phyloP scores from a whole-genome alignment of 202 grass and related monocot genomes.

The Elaeis oleifera region DNA sequence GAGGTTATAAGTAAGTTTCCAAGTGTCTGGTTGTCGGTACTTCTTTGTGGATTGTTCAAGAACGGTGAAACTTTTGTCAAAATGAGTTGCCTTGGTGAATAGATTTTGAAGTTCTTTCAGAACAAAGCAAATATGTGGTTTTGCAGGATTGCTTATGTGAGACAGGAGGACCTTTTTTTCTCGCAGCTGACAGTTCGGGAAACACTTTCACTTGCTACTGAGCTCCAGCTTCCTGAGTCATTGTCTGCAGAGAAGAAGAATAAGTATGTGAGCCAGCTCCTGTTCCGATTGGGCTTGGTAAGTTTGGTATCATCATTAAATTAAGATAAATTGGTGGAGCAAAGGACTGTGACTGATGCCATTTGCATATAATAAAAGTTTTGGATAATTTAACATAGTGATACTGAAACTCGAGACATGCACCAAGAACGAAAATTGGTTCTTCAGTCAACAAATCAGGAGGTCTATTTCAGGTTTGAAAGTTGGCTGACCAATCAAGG shows the following conservation, averaged over 20 bases:
- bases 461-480: no score
- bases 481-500: no score
- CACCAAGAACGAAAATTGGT: no score
- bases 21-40: no score
- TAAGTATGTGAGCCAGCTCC: conserved; percentile 54
- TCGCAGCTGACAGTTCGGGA: conserved; percentile 77
- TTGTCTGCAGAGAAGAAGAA: conserved; percentile 52
- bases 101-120: no score
- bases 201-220: conserved; percentile 70
- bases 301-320: conserved; percentile 17
- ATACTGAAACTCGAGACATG: no score
- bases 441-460: no score
- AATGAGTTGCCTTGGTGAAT: no score
- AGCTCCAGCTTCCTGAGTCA: conserved; percentile 67
- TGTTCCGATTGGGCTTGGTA: conserved; percentile 82
- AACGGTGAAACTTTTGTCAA: background rate
- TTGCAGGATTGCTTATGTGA: conserved; percentile 66
- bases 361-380: no score
- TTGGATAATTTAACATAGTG: no score
- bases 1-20: conserved; percentile 59
- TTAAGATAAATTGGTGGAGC: background rate
- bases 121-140: background rate
- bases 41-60: background rate
- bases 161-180: conserved; percentile 93
- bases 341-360: no score